A percentile compares a stretch with the other conserved stretches of the same genome.
These are phyloP conservation scores for Delphinella strobiligena DNA, from an alignment of 2,329 filamentous ascomycete genomes.

Conservation along the genomic window DNA sequence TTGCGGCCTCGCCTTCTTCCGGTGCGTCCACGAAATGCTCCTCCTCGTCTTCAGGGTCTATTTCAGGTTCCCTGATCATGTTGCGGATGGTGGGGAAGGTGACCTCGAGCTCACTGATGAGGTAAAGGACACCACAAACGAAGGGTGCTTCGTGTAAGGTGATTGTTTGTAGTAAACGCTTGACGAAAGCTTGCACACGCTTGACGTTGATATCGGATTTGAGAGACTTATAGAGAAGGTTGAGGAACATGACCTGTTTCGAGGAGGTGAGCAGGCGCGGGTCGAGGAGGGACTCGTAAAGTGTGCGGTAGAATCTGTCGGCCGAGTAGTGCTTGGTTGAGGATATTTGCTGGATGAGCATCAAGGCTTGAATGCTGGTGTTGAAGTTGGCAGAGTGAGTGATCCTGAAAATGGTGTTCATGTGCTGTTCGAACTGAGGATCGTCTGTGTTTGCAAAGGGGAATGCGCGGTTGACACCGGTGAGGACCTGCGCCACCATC, in stretches of 20 bases:
- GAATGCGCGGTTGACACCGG: slow-evolving; percentile 89
- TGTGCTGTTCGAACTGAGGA: slow-evolving; percentile 69
- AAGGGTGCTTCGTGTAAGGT: slow-evolving; percentile 87
- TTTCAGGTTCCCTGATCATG: slow-evolving; percentile 70
- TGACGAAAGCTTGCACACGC: slow-evolving; percentile 89
- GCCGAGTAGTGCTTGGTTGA: slow-evolving; percentile 66
- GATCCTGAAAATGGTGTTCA: slow-evolving; percentile 89
- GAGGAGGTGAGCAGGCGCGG: slow-evolving; percentile 79
- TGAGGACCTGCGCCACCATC: slow-evolving; percentile 79
- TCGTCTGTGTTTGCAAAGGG: slow-evolving; percentile 80
- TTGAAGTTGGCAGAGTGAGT: slow-evolving; percentile 99
- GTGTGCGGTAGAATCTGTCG: slow-evolving; percentile 86
- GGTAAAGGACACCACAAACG: slow-evolving; percentile 81
- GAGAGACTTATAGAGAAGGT: slow-evolving; percentile 75
- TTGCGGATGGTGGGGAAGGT: slow-evolving; percentile 71
- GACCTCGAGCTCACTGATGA: slow-evolving; percentile 67
- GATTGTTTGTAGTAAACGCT: slow-evolving; percentile 78
- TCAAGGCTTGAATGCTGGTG: slow-evolving; percentile 88
- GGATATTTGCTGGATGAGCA: slow-evolving; percentile 88
- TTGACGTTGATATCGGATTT: slow-evolving; percentile 85
- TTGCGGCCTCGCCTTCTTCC: slow-evolving; percentile 38
- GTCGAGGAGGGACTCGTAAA: slow-evolving; percentile 91
- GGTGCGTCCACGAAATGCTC: slow-evolving; percentile 57
- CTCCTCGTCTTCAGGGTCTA: slow-evolving; percentile 58
- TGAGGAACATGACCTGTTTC: slow-evolving; percentile 91